phyloP scores from a whole-genome alignment of 169 alveolate species.

The Plasmodium malariae region DNA sequence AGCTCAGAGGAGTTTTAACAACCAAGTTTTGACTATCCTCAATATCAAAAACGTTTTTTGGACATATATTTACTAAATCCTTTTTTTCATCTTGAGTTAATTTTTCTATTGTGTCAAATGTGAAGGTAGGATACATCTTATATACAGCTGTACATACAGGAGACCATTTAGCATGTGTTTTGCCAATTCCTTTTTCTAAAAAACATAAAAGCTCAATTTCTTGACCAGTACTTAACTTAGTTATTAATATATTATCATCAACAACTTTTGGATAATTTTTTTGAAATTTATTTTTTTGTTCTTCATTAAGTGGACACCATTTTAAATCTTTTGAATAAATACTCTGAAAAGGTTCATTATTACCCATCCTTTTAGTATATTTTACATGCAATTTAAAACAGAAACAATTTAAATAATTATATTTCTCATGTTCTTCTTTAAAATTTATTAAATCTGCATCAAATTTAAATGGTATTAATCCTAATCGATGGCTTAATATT shows the following conservation, averaged over 20 bases:
- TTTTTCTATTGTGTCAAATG: conserved; percentile 78
- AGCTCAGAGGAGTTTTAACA: conserved; percentile 93
- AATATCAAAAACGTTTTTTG: conserved; percentile 95
- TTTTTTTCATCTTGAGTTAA: conserved; percentile 92
- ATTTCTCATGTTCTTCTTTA: conserved; percentile 81
- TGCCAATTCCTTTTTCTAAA: conserved; percentile 97
- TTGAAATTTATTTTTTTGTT: conserved; percentile 89
- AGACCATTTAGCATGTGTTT: conserved; percentile 99
- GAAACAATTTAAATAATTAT: conserved; percentile 84
- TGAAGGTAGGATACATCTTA: conserved; percentile 92
- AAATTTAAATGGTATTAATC: conserved; percentile 96
- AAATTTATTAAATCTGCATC: conserved; percentile 94
- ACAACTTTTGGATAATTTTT: conserved; percentile 94
- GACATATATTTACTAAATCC: conserved; percentile 93
- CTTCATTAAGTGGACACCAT: conserved; percentile 95
- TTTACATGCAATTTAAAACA: conserved; percentile 89
- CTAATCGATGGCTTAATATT: conserved; percentile 97
- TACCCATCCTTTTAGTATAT: conserved; percentile 81
- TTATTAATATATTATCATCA: conserved; percentile 94
- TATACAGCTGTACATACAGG: conserved; percentile 99
- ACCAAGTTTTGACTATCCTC: conserved; percentile 91
- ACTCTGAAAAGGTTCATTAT: conserved; percentile 67
- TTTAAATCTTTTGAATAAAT: conserved; percentile 93
- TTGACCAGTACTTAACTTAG: conserved; percentile 97
- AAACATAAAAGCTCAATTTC: conserved; percentile 95